A percentile compares a stretch with the other conserved stretches of the same genome.
These are phyloP conservation scores for Carallia pectinifolia DNA, from an alignment of 345 rosid genomes.

Conservation along the genomic window DNA sequence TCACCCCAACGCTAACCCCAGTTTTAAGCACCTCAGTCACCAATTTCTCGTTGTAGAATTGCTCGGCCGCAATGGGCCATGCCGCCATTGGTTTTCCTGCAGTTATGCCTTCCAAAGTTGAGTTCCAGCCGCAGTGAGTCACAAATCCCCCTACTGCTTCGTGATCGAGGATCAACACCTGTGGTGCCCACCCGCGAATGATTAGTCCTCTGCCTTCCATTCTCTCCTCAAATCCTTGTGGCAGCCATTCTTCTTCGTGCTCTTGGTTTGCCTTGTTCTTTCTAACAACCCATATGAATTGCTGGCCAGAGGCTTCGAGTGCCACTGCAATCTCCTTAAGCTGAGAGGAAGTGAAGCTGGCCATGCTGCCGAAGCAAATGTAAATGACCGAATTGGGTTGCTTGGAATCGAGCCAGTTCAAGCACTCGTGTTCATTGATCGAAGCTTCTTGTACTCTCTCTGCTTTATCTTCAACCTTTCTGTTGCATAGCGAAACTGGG, in stretches of 20 bases:
- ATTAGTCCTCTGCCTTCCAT: background rate
- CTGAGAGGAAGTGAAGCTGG: conserved; percentile 26
- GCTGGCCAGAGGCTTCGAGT: conserved; percentile 46
- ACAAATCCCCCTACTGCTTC: conserved; percentile 8
- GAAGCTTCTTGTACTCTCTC: conserved; percentile 33
- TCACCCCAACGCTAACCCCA: conserved; percentile 1
- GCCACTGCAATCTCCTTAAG: conserved; percentile 48
- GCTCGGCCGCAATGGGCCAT: conserved; percentile 5
- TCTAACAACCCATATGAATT: conserved; percentile 55
- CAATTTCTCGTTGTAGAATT: conserved; percentile 12
- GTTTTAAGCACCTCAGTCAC: background rate
- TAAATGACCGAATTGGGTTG: conserved; percentile 45
- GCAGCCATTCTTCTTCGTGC: conserved; percentile 22
- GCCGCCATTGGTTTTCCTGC: conserved; percentile 8
- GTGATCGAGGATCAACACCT: conserved; percentile 2
- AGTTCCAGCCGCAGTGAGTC: conserved; percentile 18
- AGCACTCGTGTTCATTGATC: conserved; percentile 34
- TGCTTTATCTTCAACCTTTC: conserved; percentile 38
- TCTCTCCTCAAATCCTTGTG: conserved; percentile 6
- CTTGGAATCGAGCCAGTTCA: conserved; percentile 59
- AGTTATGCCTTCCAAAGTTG: conserved; percentile 5
- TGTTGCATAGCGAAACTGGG: conserved; percentile 37
- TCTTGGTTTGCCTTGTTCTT: conserved; percentile 25
- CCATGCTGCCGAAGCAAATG: conserved; percentile 49
- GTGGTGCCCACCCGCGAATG: conserved; percentile 10